These are phyloP conservation scores for Linum usitatissimum DNA, from an alignment of 345 rosid genomes.

Conservation along the genomic window DNA sequence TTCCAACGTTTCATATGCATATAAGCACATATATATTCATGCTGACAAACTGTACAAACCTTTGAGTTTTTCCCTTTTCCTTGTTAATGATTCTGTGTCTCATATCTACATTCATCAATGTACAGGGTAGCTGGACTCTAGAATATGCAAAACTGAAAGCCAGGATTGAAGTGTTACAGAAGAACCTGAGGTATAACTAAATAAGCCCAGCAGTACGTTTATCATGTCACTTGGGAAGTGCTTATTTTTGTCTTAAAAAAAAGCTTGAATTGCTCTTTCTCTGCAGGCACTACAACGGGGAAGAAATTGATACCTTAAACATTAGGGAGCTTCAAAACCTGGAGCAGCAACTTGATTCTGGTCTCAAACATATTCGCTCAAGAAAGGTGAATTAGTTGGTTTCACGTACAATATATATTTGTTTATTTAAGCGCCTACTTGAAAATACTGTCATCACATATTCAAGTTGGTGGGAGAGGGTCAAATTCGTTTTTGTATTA, in stretches of 20 bases:
- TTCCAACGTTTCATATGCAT: no score
- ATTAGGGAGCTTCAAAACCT: conserved; percentile 68
- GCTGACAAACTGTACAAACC: no score
- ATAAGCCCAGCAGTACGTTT: no score
- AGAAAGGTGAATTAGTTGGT: conserved; percentile 39
- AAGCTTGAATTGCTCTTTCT: neutral
- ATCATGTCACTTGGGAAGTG: neutral
- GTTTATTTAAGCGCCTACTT: no score
- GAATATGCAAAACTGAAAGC: conserved; percentile 89
- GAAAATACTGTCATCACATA: no score
- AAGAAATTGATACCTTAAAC: conserved; percentile 59
- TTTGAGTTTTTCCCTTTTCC: neutral
- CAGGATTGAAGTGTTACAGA: conserved; percentile 70
- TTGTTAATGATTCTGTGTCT: neutral
- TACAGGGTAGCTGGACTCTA: conserved; percentile 64
- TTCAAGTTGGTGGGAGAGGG: no score
- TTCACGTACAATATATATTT: no score
- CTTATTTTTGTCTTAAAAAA: neutral
- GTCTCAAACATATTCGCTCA: conserved; percentile 59
- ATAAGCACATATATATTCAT: no score
- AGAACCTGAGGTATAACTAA: conserved; percentile 54
- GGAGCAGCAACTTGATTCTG: conserved; percentile 72
- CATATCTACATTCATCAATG: conserved; percentile 8
- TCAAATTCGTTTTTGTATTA: no score
- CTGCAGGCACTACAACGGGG: conserved; percentile 82